Evolutionary conservation across 176 grass and related monocot species (phyloP).

Genomic region (Eleusine indica): DNA sequence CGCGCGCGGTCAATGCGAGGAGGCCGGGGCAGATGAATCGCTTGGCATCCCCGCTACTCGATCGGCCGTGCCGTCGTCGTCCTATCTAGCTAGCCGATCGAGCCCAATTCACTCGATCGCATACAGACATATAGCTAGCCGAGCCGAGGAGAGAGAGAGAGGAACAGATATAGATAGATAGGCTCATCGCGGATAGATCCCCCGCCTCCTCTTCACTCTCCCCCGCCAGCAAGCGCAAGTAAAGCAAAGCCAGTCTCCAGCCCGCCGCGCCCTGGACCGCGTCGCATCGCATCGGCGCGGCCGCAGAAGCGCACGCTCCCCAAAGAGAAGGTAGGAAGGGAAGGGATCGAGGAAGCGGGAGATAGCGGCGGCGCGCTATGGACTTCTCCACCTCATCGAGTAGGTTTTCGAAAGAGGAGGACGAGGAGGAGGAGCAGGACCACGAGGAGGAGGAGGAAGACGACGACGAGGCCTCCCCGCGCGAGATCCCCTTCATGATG

Average conservation of each 20-base stretch:
- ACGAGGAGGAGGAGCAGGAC: conserved; percentile 13
- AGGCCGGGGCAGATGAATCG: background rate
- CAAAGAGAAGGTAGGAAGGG: background rate
- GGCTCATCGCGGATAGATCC: conserved; percentile 39
- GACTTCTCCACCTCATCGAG: conserved; percentile 36
- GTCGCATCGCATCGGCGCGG: conserved; percentile 24
- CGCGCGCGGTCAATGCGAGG: conserved; percentile 27
- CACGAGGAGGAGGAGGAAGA: conserved; percentile 30
- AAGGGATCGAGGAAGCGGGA: conserved; percentile 18
- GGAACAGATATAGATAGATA: conserved; percentile 28
- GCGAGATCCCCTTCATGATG: conserved; percentile 55
- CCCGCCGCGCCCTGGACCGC: background rate
- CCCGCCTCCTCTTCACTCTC: conserved; percentile 36
- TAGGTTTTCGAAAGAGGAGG: conserved; percentile 48
- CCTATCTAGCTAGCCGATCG: background rate
- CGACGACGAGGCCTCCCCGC: conserved; percentile 29
- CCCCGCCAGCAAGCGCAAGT: background rate
- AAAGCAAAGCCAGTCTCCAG: conserved; percentile 4
- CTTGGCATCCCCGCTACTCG: conserved; percentile 3
- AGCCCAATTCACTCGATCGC: conserved; percentile 15
- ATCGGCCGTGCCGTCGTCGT: conserved; percentile 16
- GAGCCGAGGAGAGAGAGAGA: background rate
- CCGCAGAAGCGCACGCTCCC: background rate
- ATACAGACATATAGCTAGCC: background rate
- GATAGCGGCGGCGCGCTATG: conserved; percentile 21